A percentile compares a stretch with the other conserved stretches of the same genome.
Evolutionary conservation across 306 rosid genomes (phyloP).

Genomic region (Quercus parvula): DNA sequence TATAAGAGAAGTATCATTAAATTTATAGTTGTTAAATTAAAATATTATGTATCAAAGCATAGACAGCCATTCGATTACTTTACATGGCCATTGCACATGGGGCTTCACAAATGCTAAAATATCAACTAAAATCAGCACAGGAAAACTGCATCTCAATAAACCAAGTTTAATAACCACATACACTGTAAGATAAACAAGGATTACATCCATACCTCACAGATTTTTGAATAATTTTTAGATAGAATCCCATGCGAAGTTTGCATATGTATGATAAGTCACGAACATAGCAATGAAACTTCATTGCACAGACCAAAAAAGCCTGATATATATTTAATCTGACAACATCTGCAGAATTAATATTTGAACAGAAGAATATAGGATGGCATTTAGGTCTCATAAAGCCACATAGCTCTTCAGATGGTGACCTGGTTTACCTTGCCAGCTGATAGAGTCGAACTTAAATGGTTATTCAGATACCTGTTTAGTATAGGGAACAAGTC

Average conservation of each 20-base stretch:
- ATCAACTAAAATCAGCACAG: constrained; percentile 12
- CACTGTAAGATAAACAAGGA: neutral
- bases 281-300: constrained; percentile 81
- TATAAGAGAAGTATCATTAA: neutral
- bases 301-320: constrained; percentile 65
- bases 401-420: constrained; percentile 47
- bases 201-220: constrained; percentile 57
- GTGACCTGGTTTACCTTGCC: constrained; percentile 69
- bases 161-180: neutral
- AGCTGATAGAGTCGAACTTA: constrained; percentile 57
- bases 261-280: constrained; percentile 57
- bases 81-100: neutral
- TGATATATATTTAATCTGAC: constrained; percentile 80
- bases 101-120: constrained; percentile 7
- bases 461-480: constrained; percentile 78
- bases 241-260: constrained; percentile 39
- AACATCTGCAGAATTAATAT: constrained; percentile 77
- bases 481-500: constrained; percentile 26
- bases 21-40: neutral
- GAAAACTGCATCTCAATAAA: neutral
- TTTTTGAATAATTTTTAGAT: constrained; percentile 36
- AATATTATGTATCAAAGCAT: neutral
- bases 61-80: no score
- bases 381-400: constrained; percentile 84
- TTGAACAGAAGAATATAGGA: constrained; percentile 79